Base-by-base conservation (phyloP, 352 stramenopile species). In the Phytophthora citricola region DNA sequence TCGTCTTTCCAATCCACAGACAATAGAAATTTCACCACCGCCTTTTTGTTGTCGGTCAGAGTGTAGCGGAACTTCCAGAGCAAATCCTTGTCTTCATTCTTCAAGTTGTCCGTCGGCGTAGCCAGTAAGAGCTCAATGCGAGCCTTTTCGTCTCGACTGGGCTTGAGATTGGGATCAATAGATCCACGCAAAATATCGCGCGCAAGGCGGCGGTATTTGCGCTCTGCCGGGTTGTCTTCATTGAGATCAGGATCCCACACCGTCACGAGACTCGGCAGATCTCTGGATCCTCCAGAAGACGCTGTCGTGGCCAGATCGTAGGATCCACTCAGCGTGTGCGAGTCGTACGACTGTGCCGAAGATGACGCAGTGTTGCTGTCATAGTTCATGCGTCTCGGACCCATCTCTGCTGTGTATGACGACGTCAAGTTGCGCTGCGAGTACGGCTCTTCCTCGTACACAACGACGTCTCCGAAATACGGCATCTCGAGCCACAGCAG, bases 1-100 rank as follows among this genome's bases (percentile, higher is more conserved):
- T 99, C 96, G 34, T 98, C 93, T 51, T 97, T 97, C 97, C 97
- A 99, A 81, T 99, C 96, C 6, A 99, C 97, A 9, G 92, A 97
- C 5, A 99, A 76, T 4, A 99, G 71, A 73, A 99, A 99, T 68
- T 99, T 99, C 22, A 98, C 97, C 11, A 99, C 83, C 0, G 97
- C 97, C 61, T 98, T 97, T 58, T 93, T 92, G 78, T 97, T 96
- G 66, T 98, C 93, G 0, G 95, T 97, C 14, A 99, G 65, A 61
- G 91, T 98, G 81, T 98, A 99, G 29, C 97, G 83, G 75, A 99
- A 99, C 61, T 97, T 95, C 96, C 96, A 99, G 5, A 99, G 71
- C 56, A 98, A 58, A 69, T 98, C 92, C 67, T 97, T 96, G 60
- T 98, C 89, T 67, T 97, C 81, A 45, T 91, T 90, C 69, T 91